Base-by-base conservation (phyloP, 331 rosid genomes). In the Cucumis variabilis region DNA sequence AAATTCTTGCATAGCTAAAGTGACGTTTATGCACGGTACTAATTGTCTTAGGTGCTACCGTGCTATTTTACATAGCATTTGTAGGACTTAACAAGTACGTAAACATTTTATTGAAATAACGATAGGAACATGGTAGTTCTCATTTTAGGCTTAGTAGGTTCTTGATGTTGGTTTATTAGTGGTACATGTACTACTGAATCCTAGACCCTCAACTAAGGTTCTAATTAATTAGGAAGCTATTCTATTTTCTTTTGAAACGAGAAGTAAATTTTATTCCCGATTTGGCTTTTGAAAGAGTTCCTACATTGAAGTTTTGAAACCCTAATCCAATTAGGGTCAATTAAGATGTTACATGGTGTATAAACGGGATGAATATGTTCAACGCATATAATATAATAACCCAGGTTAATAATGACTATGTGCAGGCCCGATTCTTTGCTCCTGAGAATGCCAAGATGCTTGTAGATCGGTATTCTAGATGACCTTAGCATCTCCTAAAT, bases 341-440 rank as follows among this genome's bases (percentile, higher is more conserved):
- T 51, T 24, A 4, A 68, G 33, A 68, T 11, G 67, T 62, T 62
- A 62, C n/a, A 20, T 62, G 67, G 67, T 58, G 63, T 58, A 58
- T 58, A 58, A 4, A 58, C 63, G 2, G 63, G 63, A 58, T 58
- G 63, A 58, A 58, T 58, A 37, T 37, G 44, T 37, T 37, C 44
- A 37, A 37, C 44, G 6, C 6, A 5, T 37, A 20, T 30, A 27
- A 82, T 11, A 41, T 63, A 53, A 19, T 58, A 58, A 58, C 44
- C 44, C 28, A 23, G 33, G 78, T 60, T 41, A 25, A 74, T 62
- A 58, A n/a, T 25, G 67, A 37, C 27, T 24, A n/a, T 87, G 76
- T 89, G 90, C 93, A 95, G 99, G 98, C 99, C 62, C 91, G 97
- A 87, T 94, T 96, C 90, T 95, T 96, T 85, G 99, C 98, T 86